These are phyloP conservation scores for Aspergillus clavatus DNA, from an alignment of 2,329 filamentous ascomycete species.

Conservation along the genomic window DNA sequence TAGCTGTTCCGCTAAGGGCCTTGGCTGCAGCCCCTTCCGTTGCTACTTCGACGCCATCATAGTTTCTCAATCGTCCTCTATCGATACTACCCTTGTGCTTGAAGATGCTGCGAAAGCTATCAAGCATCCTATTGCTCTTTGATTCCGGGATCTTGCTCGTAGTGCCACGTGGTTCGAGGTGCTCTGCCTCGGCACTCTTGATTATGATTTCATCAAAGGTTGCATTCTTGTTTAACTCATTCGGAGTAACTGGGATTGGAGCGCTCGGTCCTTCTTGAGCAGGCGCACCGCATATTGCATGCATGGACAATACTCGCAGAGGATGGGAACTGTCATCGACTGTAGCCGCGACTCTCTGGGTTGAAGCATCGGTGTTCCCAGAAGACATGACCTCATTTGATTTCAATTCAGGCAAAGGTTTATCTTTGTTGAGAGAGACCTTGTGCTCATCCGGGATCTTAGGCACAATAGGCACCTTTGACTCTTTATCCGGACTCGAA, in stretches of 20 bases:
- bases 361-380: no score
- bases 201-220: constrained; percentile 10
- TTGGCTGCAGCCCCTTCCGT: neutral
- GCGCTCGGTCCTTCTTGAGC: neutral
- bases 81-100: constrained; percentile 9
- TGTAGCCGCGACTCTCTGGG: neutral
- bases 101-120: constrained; percentile 19
- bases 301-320: constrained; percentile 11
- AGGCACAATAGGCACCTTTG: constrained; percentile 7
- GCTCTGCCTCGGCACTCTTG: neutral
- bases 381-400: no score
- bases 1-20: neutral
- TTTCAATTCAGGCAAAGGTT: neutral
- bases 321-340: constrained; percentile 6
- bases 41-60: neutral
- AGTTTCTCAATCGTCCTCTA: constrained; percentile 6
- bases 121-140: constrained; percentile 12
- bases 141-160: constrained; percentile 9
- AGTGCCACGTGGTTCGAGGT: neutral
- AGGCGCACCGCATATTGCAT: constrained; percentile 8
- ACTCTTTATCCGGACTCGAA: neutral
- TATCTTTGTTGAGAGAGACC: neutral
- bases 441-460: constrained; percentile 7
- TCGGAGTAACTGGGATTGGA: neutral
- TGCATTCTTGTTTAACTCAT: neutral